A percentile compares a stretch with the other conserved stretches of the same genome.
Evolutionary conservation across 2,329 filamentous ascomycete genomes (phyloP).

Genomic region (Colletotrichum tofieldiae): DNA sequence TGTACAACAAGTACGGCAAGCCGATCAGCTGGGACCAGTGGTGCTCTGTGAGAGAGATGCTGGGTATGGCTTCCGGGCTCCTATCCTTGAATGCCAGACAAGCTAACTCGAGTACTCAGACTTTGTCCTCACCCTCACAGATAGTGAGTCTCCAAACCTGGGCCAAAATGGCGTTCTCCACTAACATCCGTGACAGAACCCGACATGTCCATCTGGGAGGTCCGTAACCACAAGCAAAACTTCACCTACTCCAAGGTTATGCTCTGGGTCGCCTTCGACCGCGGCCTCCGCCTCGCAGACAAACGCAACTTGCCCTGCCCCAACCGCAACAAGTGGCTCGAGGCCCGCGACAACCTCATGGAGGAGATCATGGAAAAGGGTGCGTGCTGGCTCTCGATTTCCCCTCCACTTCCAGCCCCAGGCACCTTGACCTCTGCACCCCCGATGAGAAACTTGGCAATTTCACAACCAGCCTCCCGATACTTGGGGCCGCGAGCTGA

Average conservation of each 20-base stretch:
- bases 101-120: constrained; percentile 57
- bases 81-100: not conserved
- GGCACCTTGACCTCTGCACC: not conserved
- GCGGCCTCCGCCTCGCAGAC: constrained; percentile 80
- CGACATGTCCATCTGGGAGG: constrained; percentile 90
- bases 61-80: constrained; percentile 57
- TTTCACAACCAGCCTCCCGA: not conserved
- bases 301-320: constrained; percentile 84
- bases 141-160: constrained; percentile 57
- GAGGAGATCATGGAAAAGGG: constrained; percentile 84
- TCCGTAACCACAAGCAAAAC: constrained; percentile 81
- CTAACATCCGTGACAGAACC: constrained; percentile 61
- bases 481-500: not conserved
- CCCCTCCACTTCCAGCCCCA: not conserved
- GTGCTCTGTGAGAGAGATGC: constrained; percentile 78
- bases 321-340: constrained; percentile 76
- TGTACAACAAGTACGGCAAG: constrained; percentile 86
- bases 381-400: constrained; percentile 42
- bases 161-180: not conserved
- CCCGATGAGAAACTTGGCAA: not conserved
- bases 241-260: constrained; percentile 88
- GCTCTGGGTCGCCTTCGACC: constrained; percentile 87
- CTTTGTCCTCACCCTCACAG: constrained; percentile 78
- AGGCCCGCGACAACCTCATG: constrained; percentile 77
- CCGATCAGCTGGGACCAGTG: constrained; percentile 84